Percentiles rank a stretch among this genome's conserved stretches.
Evolutionary conservation across 768 basidiomycete species (phyloP).

Genomic region (Auricularia heimuer): DNA sequence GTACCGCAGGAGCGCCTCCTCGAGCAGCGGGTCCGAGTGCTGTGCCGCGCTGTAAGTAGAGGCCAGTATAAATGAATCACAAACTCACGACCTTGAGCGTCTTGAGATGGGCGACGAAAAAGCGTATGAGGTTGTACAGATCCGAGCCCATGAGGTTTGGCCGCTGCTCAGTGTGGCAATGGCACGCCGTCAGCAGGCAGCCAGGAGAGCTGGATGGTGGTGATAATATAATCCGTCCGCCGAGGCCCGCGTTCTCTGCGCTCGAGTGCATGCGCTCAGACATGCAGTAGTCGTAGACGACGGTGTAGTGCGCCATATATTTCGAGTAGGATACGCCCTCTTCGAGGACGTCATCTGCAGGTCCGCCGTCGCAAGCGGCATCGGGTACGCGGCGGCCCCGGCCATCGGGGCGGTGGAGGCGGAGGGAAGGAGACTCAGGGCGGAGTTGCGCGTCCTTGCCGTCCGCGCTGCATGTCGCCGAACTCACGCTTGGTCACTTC

Average conservation of each 20-base stretch:
- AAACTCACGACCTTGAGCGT: constrained; percentile 45
- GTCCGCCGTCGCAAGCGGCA: too few relatives aligned
- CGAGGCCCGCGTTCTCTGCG: constrained; percentile 16
- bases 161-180: constrained; percentile 37
- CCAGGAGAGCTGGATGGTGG: not conserved
- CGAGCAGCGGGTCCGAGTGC: constrained; percentile 72
- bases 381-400: too few relatives aligned
- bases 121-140: constrained; percentile 88
- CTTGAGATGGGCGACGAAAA: constrained; percentile 78
- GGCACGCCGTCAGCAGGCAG: constrained; percentile 11
- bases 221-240: constrained; percentile 11
- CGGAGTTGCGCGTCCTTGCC: too few relatives aligned
- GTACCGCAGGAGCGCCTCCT: constrained; percentile 80
- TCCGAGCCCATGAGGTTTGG: constrained; percentile 97
- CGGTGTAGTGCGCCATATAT: constrained; percentile 56
- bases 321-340: too few relatives aligned
- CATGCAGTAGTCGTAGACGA: constrained; percentile 25
- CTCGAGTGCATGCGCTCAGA: too few relatives aligned
- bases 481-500: too few relatives aligned
- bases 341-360: too few relatives aligned
- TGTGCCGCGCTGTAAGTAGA: constrained; percentile 20
- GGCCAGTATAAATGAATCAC: not conserved
- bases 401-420: too few relatives aligned
- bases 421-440: too few relatives aligned
- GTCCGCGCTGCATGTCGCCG: too few relatives aligned